Evolutionary conservation across 129 eudicot genomes (phyloP), one percentile per base, ranked within the genome.

Genomic region (Mikania micrantha): DNA sequence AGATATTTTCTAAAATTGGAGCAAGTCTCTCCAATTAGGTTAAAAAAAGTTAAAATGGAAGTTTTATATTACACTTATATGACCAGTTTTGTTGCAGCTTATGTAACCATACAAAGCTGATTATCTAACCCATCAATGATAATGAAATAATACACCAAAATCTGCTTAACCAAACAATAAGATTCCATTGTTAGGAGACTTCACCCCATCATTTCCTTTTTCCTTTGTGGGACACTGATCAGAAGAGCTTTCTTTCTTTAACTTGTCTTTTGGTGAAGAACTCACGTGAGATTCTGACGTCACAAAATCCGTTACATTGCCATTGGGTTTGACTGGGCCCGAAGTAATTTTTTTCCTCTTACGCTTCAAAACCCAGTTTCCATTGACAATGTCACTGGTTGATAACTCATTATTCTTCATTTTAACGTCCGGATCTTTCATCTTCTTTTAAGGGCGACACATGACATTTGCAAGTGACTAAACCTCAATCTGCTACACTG

Each of bases 121-220:
- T 35, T 61, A 61, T 36, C 17, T 35, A 42, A 61, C 67, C 16
- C 24, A 7, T 15, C 4, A 7, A 42, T 27, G 11, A 25, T 27
- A 56, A 56, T 56, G 38, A 56, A 56, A 44, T 13, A 27, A 64
- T 16, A 64, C 40, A 7, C 5, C 9, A 22, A 8, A n/a, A 64
- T 15, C 29, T 9, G 15, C 2, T 50, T 50, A 19, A 32, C 17
- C 20, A 38, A 32, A 32, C 32, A 48, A 31, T 32, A 67, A 19
- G 4, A 49, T 32, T 41, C 24, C 32, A 49, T 34, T 35, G 7
- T 31, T 28, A 24, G 7, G 24, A 31, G 48, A 54, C 64, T 80
- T 75, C 50, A 93, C 98, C 83, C 98, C 96, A 70, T 93, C 98
- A 66, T 80, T 67, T 74, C 98, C 98, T 78, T 82, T 93, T 79